Evolutionary conservation across 495 filamentous ascomycete genomes (phyloP), one percentile per base, ranked within the genome.

Genomic region (Tuber melanosporum): DNA sequence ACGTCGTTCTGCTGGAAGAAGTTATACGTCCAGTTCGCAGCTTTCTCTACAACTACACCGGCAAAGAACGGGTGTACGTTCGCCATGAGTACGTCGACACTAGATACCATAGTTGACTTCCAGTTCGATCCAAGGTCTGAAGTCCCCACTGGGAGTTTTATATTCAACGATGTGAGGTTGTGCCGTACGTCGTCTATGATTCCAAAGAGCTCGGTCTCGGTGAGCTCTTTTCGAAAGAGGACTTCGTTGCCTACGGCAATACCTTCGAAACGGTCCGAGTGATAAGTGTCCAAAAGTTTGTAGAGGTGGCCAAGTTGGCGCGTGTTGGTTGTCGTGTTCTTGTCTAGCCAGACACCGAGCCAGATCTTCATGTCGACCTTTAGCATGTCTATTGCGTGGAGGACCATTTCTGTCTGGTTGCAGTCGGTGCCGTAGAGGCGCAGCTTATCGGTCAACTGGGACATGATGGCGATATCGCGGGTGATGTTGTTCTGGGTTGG

Each of bases 51-150:
- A 20, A 87, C 86, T 69, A 93, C 90, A 73, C 95, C 95, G 6
- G 90, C 93, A 81, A 99, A 99, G 87, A 99, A 98, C 2, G 95
- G 95, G 84, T 99, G 95, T 47, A 98, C 91, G 83, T 99, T 99
- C 32, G 93, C 92, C 95, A 98, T 98, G 83, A 98, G 90, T 77
- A 92, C 88, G 79, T 98, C 95, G 66, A 93, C 91, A 71, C 89
- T 86, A 8, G 82, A 74, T 0, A 92, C 91, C 22, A 99, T 87
- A 0, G 86, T 82, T 2, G 86, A 79, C 3, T 90, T 91, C 95
- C 95, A 98, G 82, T 94, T 91, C 78, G 94, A 91, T 22, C 95
- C 95, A 7, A 99, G 88, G 85, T 99, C 95, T 6, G 91, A 92
- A 0, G 94, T 97, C 1, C 93, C 93, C n/a, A 99, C 88, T 0